Evolutionary conservation across 78 protist species (phyloP), one percentile per base, ranked within the genome.

Genomic region (Dictyostelium citrinum): DNA sequence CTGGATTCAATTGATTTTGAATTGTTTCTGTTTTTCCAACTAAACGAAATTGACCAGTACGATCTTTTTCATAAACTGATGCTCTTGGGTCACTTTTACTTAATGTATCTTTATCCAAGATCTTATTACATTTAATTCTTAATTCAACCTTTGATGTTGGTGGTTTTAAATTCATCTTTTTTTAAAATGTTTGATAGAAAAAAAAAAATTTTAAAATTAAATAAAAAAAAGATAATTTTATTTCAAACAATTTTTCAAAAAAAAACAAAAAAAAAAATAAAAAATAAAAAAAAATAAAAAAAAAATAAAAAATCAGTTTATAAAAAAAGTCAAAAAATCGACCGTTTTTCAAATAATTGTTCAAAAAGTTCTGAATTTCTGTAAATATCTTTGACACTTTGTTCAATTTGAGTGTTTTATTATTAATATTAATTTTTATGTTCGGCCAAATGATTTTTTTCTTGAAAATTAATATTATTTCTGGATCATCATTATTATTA

Each of bases 1-100:
- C n/a, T 41, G 94, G 93, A 70, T 51, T 67, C 14, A 71, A n/a
- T n/a, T 74, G 49, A 80, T 94, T 82, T 27, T 82, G 43, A 7
- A 84, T 45, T 45, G 43, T 75, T 61, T 94, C 96, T 16, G 96
- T 94, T 27, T 55, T 70, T 14, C 93, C 96, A 55, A 85, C 0
- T 20, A 67, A n/a, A 31, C 39, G n/a, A 41, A 12, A 75, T 10
- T 39, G 39, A n/a, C 33, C 33, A n/a, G 31, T 0, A 35, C 17
- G 39, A n/a, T 39, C 33, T 41, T 75, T 75, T 58, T 14, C 39
- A 33, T 55, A 55, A 33, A 80, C 74, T 24, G 39, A 55, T 6
- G 64, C 61, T 24, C 22, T 12, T 27, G 84, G 84, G 35, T 80
- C 84, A 20, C 39, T 22, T 55, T 80, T 80, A 20, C 39, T 22